These are phyloP conservation scores for Pichia exigua DNA, from an alignment of 805 yeast species.

Conservation along the genomic window DNA sequence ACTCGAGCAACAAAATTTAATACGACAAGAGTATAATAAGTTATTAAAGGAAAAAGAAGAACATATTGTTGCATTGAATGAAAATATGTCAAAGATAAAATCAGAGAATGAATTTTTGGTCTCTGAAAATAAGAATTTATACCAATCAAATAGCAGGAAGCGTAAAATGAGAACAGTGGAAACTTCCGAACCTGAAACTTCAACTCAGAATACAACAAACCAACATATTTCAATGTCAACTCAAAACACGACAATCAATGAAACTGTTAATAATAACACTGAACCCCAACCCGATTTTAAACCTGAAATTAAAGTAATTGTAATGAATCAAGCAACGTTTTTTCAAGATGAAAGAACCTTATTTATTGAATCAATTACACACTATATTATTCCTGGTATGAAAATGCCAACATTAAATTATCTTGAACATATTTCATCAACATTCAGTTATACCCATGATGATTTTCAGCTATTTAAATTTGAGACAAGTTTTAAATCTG, in stretches of 20 bases:
- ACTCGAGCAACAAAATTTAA: constrained; percentile 30
- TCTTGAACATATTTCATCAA: constrained; percentile 28
- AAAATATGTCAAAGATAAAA: constrained; percentile 36
- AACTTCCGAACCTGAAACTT: neutral
- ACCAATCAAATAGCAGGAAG: constrained; percentile 17
- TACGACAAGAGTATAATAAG: constrained; percentile 26
- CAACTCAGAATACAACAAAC: neutral
- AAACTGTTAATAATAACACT: neutral
- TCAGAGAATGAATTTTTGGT: constrained; percentile 50
- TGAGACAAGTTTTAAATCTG: constrained; percentile 23
- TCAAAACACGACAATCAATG: neutral
- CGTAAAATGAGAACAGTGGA: constrained; percentile 14
- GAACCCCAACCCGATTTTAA: neutral
- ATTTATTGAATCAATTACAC: constrained; percentile 30
- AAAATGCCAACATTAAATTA: constrained; percentile 26
- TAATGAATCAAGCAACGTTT: constrained; percentile 25
- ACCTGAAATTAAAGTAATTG: constrained; percentile 14
- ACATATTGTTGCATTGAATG: constrained; percentile 20
- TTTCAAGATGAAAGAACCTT: constrained; percentile 33
- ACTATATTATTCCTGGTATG: constrained; percentile 32
- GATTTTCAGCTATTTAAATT: constrained; percentile 23
- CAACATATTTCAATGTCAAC: constrained; percentile 1
- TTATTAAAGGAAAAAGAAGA: constrained; percentile 18
- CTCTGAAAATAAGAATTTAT: constrained; percentile 36
- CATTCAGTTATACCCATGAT: constrained; percentile 20